phyloP scores from a whole-genome alignment of 306 rosid genomes.

The Cucurbita ficifolia region DNA sequence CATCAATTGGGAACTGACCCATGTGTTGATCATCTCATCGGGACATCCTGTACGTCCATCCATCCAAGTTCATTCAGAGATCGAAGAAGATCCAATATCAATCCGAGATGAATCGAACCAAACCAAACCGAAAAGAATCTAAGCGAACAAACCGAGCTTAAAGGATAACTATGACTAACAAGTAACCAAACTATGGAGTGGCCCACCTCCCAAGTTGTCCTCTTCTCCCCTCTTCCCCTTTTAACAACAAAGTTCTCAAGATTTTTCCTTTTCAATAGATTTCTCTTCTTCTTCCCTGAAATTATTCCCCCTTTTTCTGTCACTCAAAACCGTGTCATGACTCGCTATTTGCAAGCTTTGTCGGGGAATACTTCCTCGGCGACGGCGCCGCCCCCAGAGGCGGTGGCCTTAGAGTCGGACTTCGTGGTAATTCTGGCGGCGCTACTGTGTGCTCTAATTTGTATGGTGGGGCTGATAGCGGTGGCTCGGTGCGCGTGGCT shows the following conservation, averaged over 20 bases:
- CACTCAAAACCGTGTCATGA: background rate
- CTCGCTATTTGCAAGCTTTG: background rate
- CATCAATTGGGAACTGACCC: no score
- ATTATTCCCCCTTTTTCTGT: background rate
- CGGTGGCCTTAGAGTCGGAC: conserved; percentile 23
- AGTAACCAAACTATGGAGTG: no score
- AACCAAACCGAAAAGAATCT: no score
- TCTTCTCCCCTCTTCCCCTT: background rate
- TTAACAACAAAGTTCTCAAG: background rate
- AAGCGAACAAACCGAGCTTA: no score
- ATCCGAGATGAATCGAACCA: no score
- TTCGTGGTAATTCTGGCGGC: conserved; percentile 55
- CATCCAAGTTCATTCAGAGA: no score
- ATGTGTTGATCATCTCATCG: no score
- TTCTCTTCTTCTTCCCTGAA: background rate
- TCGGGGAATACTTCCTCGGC: background rate
- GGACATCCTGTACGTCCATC: no score
- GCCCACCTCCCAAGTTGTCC: no score
- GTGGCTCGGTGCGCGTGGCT: conserved; percentile 81
- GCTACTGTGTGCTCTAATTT: conserved; percentile 63
- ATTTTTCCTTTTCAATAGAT: no score
- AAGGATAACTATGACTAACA: no score
- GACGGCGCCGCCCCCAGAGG: background rate
- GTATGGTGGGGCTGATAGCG: conserved; percentile 60
- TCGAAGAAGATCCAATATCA: no score